Base-by-base conservation (phyloP, 441 rosid genomes). In the Arabidopsis lyrata region DNA sequence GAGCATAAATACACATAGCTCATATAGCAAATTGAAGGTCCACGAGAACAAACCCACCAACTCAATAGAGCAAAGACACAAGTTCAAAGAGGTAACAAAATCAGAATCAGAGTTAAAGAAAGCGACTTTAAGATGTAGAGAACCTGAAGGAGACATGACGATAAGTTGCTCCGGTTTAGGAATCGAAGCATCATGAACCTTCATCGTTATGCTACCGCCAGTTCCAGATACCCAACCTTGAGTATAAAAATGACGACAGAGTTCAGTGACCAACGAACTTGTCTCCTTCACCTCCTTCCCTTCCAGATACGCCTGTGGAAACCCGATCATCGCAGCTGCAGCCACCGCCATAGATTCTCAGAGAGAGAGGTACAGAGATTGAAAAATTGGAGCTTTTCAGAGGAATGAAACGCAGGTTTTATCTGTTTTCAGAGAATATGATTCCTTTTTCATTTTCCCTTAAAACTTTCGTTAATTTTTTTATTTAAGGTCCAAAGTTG, bases 121-220 rank as follows among this genome's bases (percentile, higher is more conserved):
- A 49, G 2, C 14, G 63, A 41, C 38, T 31, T 53, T 39, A 24
- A 56, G 66, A 70, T 14, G 66, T 14, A 15, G 48, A 31, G 8
- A 75, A 95, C 98, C 99, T 81, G 98, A 95, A 83, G 99, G 98
- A 62, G 99, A 92, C 97, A 95, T 87, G 86, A 91, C 44, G 84
- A 95, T 83, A 78, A 95, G 93, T 80, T 95, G 99, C 20, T 81
- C 72, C 16, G 84, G 78, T 73, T 85, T 87, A 52, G 96, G 94
- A 47, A 93, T 81, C 67, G 84, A 87, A 62, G 87, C 88, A 68
- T 95, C 99, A 55, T 87, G 92, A 77, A 87, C 97, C 81, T 90
- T 91, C 65, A 86, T 77, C 38, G 99, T 89, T 78, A 91, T 91
- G 77, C 98, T 91, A 48, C 99, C 98, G 4, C 99, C 97, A 2